phyloP scores from a whole-genome alignment of 148 eudicot species.

The Silene latifolia region DNA sequence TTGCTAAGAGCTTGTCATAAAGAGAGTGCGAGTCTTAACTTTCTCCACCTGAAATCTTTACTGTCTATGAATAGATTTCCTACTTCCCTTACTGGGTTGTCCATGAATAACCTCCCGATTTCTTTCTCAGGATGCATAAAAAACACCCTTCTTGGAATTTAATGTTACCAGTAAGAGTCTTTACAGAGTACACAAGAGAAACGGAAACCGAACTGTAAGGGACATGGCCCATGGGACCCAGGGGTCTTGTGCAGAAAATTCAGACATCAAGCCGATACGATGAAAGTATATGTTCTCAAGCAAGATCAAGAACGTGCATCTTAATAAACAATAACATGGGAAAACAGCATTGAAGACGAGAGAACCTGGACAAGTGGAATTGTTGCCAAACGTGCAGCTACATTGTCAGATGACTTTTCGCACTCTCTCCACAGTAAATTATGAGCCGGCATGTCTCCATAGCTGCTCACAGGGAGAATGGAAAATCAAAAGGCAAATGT shows the following conservation, averaged over 20 bases:
- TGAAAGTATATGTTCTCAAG: background rate
- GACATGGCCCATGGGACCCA: background rate
- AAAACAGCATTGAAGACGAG: background rate
- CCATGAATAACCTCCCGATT: background rate
- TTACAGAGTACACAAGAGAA: background rate
- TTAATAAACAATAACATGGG: background rate
- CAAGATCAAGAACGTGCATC: background rate
- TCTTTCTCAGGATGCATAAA: background rate
- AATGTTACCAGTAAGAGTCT: background rate
- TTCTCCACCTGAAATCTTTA: background rate
- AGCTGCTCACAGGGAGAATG: slow-evolving; percentile 35
- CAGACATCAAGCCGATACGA: background rate
- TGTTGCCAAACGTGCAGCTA: slow-evolving; percentile 83
- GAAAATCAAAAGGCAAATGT: background rate
- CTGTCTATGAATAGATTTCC: background rate
- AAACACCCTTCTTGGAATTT: background rate
- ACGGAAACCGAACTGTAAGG: background rate
- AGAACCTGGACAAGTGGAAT: slow-evolving; percentile 92
- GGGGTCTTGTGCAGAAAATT: background rate
- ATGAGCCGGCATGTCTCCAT: slow-evolving; percentile 98
- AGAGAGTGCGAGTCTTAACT: background rate
- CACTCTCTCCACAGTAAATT: slow-evolving; percentile 92
- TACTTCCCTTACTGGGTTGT: background rate
- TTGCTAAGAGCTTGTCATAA: background rate
- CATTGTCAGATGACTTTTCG: slow-evolving; percentile 74